phyloP scores from a whole-genome alignment of 768 basidiomycete species.

The Naganishia antarctica region DNA sequence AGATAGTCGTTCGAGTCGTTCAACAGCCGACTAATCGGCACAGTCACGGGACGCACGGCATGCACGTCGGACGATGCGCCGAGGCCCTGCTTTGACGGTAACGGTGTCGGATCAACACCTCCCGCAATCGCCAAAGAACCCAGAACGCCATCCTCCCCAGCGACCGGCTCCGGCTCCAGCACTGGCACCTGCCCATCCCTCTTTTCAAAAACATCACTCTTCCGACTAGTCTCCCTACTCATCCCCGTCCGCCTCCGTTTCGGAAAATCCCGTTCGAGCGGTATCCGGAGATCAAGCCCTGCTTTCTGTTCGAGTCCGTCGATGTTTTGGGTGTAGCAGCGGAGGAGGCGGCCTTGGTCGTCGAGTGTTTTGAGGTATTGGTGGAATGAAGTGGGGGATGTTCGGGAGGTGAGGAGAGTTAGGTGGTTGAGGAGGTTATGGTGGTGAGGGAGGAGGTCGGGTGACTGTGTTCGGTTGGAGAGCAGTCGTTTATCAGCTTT shows the following conservation, averaged over 20 bases:
- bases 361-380: constrained; percentile 68
- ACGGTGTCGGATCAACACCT: too few relatives aligned
- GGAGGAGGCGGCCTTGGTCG: constrained; percentile 66
- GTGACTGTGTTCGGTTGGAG: constrained; percentile 26
- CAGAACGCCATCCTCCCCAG: too few relatives aligned
- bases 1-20: too few relatives aligned
- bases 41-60: neutral
- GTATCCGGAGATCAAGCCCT: constrained; percentile 82
- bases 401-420: constrained; percentile 65
- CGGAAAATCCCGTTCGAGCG: constrained; percentile 56
- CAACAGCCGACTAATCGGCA: neutral
- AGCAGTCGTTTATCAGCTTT: too few relatives aligned
- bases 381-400: constrained; percentile 77
- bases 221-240: constrained; percentile 40
- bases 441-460: constrained; percentile 68
- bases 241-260: constrained; percentile 52
- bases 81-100: neutral
- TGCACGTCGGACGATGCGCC: neutral
- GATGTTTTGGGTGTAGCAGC: constrained; percentile 92
- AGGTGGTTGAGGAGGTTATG: constrained; percentile 71
- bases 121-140: too few relatives aligned
- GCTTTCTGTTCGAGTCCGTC: constrained; percentile 80
- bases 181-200: neutral
- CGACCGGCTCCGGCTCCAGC: neutral
- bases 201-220: constrained; percentile 15